Percentiles rank a stretch among this genome's conserved stretches.
Conservation (phyloP, 257 asterid genomes). For the Jaltomata sinuosa region DNA sequence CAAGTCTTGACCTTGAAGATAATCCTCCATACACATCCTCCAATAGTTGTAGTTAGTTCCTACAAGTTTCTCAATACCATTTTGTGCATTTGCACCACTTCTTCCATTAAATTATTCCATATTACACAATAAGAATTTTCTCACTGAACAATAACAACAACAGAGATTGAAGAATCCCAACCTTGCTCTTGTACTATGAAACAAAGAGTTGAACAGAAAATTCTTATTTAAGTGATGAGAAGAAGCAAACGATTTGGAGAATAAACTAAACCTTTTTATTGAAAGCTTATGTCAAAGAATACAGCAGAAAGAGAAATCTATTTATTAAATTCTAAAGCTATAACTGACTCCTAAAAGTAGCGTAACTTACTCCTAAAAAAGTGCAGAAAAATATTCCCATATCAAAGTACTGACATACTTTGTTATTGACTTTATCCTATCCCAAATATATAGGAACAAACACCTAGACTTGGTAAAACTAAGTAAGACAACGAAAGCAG, state of each 20-base stretch:
- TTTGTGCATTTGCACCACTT: too few species aligned
- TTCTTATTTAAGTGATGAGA: not conserved
- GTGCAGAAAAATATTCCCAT: not conserved
- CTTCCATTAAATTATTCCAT: too few species aligned
- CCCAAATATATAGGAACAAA: not conserved
- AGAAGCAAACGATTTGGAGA: not conserved
- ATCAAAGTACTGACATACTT: not conserved
- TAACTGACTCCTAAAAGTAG: not conserved
- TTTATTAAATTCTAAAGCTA: not conserved
- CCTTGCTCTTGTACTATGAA: too few species aligned
- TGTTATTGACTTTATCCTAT: not conserved
- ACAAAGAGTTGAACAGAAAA: not conserved
- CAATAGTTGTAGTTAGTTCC: too few species aligned
- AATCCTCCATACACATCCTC: too few species aligned
- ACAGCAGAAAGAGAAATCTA: not conserved
- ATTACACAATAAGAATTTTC: too few species aligned
- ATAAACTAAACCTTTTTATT: not conserved
- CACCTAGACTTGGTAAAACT: not conserved
- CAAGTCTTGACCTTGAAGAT: conserved; percentile 1
- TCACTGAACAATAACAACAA: too few species aligned
- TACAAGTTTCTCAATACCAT: too few species aligned
- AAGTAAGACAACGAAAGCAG: not conserved
- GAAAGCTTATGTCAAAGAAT: not conserved
- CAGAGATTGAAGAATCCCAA: too few species aligned
- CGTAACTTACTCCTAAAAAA: not conserved